phyloP scores from a whole-genome alignment of 139 green algal species.

The Tetraselmis striata region DNA sequence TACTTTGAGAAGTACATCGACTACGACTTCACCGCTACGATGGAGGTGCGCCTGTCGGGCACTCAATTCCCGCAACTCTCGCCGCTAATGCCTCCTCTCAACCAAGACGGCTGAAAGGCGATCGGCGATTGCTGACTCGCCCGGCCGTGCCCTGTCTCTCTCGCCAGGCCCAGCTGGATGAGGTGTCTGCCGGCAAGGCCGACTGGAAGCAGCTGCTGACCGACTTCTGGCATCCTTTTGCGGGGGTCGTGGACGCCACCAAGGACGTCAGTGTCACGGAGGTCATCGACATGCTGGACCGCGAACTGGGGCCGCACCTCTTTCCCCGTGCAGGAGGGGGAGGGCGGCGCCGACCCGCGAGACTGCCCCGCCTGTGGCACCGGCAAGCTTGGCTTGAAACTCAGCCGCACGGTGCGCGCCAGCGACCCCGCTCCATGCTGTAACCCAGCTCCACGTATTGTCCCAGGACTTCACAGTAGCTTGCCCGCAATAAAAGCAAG shows the following conservation, averaged over 20 bases:
- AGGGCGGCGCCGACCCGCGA: constrained; percentile 22
- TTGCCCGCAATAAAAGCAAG: too few relatives aligned
- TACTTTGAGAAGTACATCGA: constrained; percentile 79
- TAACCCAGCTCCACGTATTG: too few relatives aligned
- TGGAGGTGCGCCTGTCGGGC: constrained; percentile 32
- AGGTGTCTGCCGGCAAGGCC: constrained; percentile 28
- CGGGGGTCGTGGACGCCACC: constrained; percentile 18
- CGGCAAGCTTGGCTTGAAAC: constrained; percentile 53
- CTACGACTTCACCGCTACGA: constrained; percentile 61
- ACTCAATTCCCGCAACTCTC: background rate
- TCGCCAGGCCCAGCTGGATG: constrained; percentile 37
- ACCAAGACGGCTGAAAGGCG: background rate
- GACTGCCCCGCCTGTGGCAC: constrained; percentile 45
- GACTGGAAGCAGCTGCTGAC: constrained; percentile 47
- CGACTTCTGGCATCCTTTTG: constrained; percentile 62
- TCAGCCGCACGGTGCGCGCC: constrained; percentile 14
- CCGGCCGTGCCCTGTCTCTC: background rate
- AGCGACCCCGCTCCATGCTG: too few relatives aligned
- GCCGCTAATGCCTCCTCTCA: background rate
- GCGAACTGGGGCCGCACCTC: constrained; percentile 29
- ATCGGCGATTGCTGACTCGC: background rate
- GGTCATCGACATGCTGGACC: constrained; percentile 61
- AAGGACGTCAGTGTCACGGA: constrained; percentile 30
- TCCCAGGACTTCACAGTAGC: too few relatives aligned
- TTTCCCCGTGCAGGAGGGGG: constrained; percentile 20